Evolutionary conservation across 352 stramenopile species (phyloP), one percentile per base, ranked within the genome.

Genomic region (Phytophthora foliorum): DNA sequence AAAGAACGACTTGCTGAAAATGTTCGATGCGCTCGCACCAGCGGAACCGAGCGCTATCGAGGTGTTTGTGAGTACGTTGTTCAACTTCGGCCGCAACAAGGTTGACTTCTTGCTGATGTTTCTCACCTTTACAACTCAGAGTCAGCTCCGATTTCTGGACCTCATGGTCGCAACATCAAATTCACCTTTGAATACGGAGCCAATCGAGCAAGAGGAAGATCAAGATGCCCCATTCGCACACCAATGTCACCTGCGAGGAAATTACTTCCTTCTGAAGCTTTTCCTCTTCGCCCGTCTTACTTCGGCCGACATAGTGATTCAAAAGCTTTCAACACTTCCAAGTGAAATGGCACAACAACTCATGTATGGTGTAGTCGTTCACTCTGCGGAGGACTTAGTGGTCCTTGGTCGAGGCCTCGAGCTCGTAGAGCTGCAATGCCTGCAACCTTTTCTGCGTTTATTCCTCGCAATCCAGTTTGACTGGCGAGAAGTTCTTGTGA

Each of bases 321-420:
- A 77, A 9, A 90, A 89, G 17, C 31, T 92, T 17, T 72, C 59
- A 11, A 64, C 45, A 13, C 59, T 90, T 19, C 52, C 73, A 0
- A 63, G 16, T 6, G 51, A 77, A 9, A 65, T 69, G 29, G 51
- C 63, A 0, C 58, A 59, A 0, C 32, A 69, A 29, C 36, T 90
- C 19, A 56, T 89, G 45, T 55, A 67, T 14, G 58, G 56, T 1
- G 67, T 82, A n/a, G 53, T 25, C 7, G 55, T 57, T 13, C 77
- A 82, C 31, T 71, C 63, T 0, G 25, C 57, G 5, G 69, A 83
- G 4, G 77, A 89, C 19, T 65, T 90, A 1, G 44, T 58, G 0
- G 36, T 78, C 10, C 45, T 91, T 0, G 78, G 70, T 3, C 77
- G 86, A 49, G 78, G 78, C 1, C 62, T 92, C 11, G 84, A 91